A percentile compares a stretch with the other conserved stretches of the same genome.
Conservation (phyloP, 192 early-diverging fungal genomes). For the Coemansia sp. region DNA sequence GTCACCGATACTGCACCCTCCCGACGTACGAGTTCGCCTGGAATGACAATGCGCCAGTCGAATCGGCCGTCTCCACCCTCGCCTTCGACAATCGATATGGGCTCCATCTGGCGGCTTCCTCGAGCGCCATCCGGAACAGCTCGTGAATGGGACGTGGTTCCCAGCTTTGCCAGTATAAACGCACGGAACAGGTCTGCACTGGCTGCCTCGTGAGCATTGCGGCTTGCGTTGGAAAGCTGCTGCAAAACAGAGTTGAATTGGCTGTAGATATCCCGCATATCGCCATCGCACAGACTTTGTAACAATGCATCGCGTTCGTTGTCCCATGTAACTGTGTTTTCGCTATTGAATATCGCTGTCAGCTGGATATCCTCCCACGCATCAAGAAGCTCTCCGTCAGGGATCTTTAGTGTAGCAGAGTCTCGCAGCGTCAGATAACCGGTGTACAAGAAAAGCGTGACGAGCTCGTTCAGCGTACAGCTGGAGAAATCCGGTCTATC, state of each 20-base stretch:
- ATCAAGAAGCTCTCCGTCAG: slow-evolving; percentile 10
- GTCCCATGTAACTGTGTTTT: neutral
- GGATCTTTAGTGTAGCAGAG: neutral
- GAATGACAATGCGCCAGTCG: neutral
- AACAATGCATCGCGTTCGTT: neutral
- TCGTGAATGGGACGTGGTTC: neutral
- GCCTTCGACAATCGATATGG: neutral
- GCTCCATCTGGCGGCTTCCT: neutral
- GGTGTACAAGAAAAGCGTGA: slow-evolving; percentile 18
- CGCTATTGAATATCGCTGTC: neutral
- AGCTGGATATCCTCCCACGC: slow-evolving; percentile 2
- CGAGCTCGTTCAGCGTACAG: slow-evolving; percentile 3
- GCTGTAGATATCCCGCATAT: neutral
- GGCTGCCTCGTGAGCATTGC: neutral
- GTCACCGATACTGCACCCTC: neutral
- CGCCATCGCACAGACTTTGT: neutral
- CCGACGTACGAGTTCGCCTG: neutral
- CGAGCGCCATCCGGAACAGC: too few relatives aligned
- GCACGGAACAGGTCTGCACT: neutral
- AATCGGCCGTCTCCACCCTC: neutral
- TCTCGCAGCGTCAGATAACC: slow-evolving; percentile 12
- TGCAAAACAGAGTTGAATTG: neutral
- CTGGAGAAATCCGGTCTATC: neutral
- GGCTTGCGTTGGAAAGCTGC: neutral
- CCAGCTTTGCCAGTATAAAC: neutral